Evolutionary conservation across 2,329 filamentous ascomycete genomes (phyloP).

Genomic region (Beauveria australis): DNA sequence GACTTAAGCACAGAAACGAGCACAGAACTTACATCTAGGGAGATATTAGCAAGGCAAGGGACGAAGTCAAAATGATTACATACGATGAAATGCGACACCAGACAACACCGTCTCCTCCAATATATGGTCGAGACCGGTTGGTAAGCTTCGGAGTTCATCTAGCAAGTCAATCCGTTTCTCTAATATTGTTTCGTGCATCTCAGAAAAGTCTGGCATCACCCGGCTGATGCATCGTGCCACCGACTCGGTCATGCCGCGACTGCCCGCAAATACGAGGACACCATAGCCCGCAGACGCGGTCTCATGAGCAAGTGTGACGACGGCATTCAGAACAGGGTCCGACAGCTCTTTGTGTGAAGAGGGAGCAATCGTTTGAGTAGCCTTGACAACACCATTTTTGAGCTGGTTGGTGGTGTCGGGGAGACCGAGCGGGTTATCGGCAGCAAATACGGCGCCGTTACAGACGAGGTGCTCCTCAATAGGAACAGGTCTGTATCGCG

Average conservation of each 20-base stretch:
- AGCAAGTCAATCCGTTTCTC: conserved; percentile 57
- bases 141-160: conserved; percentile 56
- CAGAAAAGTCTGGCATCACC: conserved; percentile 47
- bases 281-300: conserved; percentile 62
- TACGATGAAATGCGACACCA: conserved; percentile 69
- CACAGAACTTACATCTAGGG: conserved; percentile 28
- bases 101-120: conserved; percentile 55
- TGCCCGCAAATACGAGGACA: conserved; percentile 66
- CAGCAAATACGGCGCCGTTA: conserved; percentile 58
- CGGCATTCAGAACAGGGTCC: conserved; percentile 59
- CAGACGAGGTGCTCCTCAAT: conserved; percentile 68
- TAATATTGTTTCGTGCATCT: conserved; percentile 38
- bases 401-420: conserved; percentile 50
- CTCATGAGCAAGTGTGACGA: conserved; percentile 61
- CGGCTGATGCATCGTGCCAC: conserved; percentile 61
- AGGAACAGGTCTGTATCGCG: conserved; percentile 65
- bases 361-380: conserved; percentile 39
- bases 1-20: neutral
- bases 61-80: conserved; percentile 19
- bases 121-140: conserved; percentile 56
- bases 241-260: conserved; percentile 57
- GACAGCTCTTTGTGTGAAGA: conserved; percentile 55
- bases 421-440: conserved; percentile 45
- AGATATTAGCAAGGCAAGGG: neutral
- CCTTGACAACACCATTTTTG: conserved; percentile 26